These are phyloP conservation scores for Alternaria ventricosa DNA, from an alignment of 2,329 filamentous ascomycete species.

Conservation along the genomic window DNA sequence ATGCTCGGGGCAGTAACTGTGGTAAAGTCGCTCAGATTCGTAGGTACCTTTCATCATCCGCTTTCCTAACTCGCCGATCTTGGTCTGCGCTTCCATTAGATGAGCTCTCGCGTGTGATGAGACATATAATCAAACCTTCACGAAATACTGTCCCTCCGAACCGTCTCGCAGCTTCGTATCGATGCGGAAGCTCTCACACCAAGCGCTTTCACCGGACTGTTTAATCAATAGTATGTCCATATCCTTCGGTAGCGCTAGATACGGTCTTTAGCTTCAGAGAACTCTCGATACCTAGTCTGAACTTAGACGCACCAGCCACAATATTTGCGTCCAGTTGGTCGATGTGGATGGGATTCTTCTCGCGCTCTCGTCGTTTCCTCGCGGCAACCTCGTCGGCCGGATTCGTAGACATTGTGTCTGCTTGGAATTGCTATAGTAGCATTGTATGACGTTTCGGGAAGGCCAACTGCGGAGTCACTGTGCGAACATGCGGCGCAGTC, in stretches of 20 bases:
- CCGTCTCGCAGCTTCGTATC: not conserved
- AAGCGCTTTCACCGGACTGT: not conserved
- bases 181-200: not conserved
- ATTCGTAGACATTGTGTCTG: not conserved
- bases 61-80: not conserved
- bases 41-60: not conserved
- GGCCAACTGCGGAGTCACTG: not conserved
- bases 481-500: not conserved
- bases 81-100: not conserved
- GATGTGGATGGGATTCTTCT: not conserved
- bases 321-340: not conserved
- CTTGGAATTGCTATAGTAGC: not conserved
- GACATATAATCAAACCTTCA: not conserved
- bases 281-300: not conserved
- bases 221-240: not conserved
- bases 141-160: not conserved
- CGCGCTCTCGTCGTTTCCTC: not conserved
- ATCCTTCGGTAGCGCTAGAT: not conserved
- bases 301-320: not conserved
- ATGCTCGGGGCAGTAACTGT: not conserved
- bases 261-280: not conserved
- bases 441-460: not conserved
- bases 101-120: not conserved
- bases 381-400: not conserved
- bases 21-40: not conserved